These are phyloP conservation scores for Lepidopterella palustris DNA, from an alignment of 495 filamentous ascomycete species.

Conservation along the genomic window DNA sequence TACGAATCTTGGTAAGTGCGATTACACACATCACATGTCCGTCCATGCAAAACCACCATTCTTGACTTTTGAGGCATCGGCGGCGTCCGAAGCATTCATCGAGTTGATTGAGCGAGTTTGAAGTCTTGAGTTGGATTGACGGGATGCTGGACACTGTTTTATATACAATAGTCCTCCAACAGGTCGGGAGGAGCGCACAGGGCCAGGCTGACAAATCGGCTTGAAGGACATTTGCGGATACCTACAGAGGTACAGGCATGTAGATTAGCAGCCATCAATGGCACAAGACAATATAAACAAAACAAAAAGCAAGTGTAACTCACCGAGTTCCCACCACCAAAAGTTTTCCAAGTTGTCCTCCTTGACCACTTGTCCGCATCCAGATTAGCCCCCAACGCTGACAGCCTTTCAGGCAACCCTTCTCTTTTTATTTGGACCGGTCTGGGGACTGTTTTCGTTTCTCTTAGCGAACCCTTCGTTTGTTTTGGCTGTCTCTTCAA, in stretches of 20 bases:
- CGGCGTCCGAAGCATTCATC: slow-evolving; percentile 3
- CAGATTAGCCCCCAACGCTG: too few species aligned
- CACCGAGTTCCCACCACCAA: background rate
- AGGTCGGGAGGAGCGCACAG: background rate
- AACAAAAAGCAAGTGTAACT: background rate
- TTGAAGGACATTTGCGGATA: background rate
- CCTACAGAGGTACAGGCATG: background rate
- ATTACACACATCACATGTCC: background rate
- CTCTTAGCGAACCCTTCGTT: slow-evolving; percentile 9
- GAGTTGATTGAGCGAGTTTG: background rate
- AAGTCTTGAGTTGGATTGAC: background rate
- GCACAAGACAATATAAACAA: background rate
- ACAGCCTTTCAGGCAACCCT: background rate
- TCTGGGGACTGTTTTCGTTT: background rate
- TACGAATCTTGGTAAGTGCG: background rate
- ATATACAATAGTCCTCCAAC: slow-evolving; percentile 3
- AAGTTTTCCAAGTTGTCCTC: too few species aligned
- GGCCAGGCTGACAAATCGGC: background rate
- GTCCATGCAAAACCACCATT: background rate
- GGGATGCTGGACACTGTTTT: background rate
- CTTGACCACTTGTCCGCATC: too few species aligned
- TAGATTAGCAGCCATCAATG: slow-evolving; percentile 9
- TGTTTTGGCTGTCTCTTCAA: background rate
- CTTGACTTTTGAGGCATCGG: background rate
- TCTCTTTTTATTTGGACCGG: slow-evolving; percentile 4